Evolutionary conservation across 768 basidiomycete genomes (phyloP), one percentile per base, ranked within the genome.

Genomic region (Suillus lakei): DNA sequence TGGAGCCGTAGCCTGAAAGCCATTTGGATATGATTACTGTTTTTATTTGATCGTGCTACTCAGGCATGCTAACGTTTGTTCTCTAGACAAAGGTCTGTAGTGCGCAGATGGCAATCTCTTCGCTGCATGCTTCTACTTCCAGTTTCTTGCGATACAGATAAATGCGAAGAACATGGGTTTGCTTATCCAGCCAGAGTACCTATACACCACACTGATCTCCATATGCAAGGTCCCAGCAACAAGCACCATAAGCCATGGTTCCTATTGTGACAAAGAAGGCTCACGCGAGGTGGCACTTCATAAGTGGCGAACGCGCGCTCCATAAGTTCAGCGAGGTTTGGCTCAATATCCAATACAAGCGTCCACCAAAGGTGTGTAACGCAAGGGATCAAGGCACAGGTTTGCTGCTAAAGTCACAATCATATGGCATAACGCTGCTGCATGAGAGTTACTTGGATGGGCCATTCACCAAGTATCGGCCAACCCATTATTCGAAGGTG

Each of bases 1-100:
- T 59, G 65, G 51, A 61, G 32, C 64, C 7, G 66, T 50, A 2
- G 26, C 46, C 50, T 67, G 66, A 63, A 66, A 63, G 39, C 38
- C 50, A 23, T 55, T 43, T 9, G 64, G 59, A 7, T 34, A 41
- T 56, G 32, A 15, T 38, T 61, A 7, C n/a, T 13, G 10, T n/a
- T 54, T 54, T n/a, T 28, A 39, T 28, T 12, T 12, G 15, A 59
- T 28, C 23, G 13, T 3, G 23, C 13, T 38, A 23, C 23, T 38
- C 5, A 26, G 36, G 36, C 13, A 38, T 26, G 8, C 23, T 59
- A 18, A 30, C 10, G 4, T 18, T 30, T 21, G 18, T 21, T 41
- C 16, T 41, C 55, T 23, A 62, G 60, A 50, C 16, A 41, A 28
- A 26, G 63, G 63, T 23, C 23, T 62, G n/a, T 48, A 41, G 41